Evolutionary conservation across 495 filamentous ascomycete genomes (phyloP).

Genomic region (Trypethelium eluteriae): DNA sequence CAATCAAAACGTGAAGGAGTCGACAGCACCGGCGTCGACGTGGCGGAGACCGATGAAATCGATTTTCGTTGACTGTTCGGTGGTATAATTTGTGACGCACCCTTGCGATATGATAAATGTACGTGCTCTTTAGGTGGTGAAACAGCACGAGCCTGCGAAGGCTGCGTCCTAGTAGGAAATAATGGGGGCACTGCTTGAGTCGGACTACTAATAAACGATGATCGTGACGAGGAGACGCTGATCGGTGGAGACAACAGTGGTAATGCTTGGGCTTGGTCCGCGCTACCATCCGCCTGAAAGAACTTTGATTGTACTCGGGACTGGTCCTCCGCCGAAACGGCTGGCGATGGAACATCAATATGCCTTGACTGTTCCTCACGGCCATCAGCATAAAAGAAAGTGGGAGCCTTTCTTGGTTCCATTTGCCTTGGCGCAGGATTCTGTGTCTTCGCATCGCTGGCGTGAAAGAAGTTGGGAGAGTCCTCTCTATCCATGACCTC

Average conservation of each 20-base stretch:
- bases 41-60: neutral
- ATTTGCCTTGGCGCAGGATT: constrained; percentile 22
- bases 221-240: constrained; percentile 24
- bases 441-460: constrained; percentile 28
- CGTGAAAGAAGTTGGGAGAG: constrained; percentile 35
- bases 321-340: constrained; percentile 23
- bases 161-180: constrained; percentile 18
- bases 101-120: constrained; percentile 38
- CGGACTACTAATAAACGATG: constrained; percentile 18
- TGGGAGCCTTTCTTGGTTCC: constrained; percentile 28
- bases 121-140: constrained; percentile 36
- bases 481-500: constrained; percentile 5
- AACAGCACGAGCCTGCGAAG: constrained; percentile 23
- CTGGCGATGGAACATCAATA: constrained; percentile 25
- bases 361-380: constrained; percentile 18
- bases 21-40: constrained; percentile 7
- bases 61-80: constrained; percentile 16
- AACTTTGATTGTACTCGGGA: constrained; percentile 28
- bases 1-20: constrained; percentile 10
- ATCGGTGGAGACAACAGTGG: constrained; percentile 23
- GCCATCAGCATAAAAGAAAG: constrained; percentile 38
- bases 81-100: constrained; percentile 35
- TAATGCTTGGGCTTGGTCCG: constrained; percentile 14
- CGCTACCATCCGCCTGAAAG: constrained; percentile 46
- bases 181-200: constrained; percentile 17